Evolutionary conservation across 805 yeast species (phyloP), one percentile per base, ranked within the genome.

Genomic region (Kluyveromyces nonfermentans): DNA sequence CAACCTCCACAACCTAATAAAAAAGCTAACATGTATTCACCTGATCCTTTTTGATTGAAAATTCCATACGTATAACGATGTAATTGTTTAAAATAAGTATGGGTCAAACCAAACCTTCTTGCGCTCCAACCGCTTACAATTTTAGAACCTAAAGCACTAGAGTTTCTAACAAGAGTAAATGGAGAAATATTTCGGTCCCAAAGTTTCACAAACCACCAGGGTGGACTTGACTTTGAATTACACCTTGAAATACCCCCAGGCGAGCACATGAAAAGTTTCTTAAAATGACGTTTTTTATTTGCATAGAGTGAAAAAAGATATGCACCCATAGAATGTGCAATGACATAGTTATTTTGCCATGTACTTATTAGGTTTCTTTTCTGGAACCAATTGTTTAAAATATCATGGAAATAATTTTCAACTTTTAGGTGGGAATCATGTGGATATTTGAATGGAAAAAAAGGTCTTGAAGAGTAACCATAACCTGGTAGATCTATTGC

Each of bases 281-380:
- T 67, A 48, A 89, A 81, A 37, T 78, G 74, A 1, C 69, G 64
- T 49, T 71, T 65, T 43, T 71, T 70, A 43, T 79, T 68, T 3
- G 85, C 82, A 52, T 86, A 84, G 4, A 81, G 63, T 1, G 82
- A 74, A 58, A 83, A 75, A 18, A 90, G 54, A 57, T 89, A 90
- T 0, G 95, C 96, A 4, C 98, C 98, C 75, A 93, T 72, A 0
- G 96, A 88, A 64, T 90, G 98, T 1, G 96, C 94, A 80, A 75
- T 36, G 77, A 73, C 41, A 81, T 65, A 46, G 77, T 78, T 44
- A 72, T 71, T 50, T 18, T 69, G 66, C 8, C 62, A 56, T 6
- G 57, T 47, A 21, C 52, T 40, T 16, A 51, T 35, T 10, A 59
- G 41, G 2, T 41, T 37, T 41, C 60, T 49, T 36, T 49, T 47